Evolutionary conservation across 495 filamentous ascomycete genomes (phyloP).

Genomic region (Patellaria atrata): DNA sequence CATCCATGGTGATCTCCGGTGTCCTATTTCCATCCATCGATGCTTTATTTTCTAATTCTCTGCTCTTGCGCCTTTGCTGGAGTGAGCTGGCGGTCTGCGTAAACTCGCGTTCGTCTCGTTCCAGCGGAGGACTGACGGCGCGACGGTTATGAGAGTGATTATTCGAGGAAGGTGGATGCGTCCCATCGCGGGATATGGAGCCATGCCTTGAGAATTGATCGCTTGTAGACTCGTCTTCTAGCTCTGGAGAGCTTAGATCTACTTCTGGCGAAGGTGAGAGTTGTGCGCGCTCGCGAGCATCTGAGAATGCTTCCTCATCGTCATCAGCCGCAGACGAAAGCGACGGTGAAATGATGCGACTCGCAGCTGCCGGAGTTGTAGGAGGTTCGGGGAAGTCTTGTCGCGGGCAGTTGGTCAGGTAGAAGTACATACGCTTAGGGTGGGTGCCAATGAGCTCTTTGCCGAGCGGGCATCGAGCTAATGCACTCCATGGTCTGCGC

Average conservation of each 20-base stretch:
- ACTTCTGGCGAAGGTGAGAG: constrained; percentile 85
- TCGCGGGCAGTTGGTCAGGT: constrained; percentile 68
- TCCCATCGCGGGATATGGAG: constrained; percentile 20
- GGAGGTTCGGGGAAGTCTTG: constrained; percentile 60
- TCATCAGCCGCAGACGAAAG: constrained; percentile 56
- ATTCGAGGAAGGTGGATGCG: constrained; percentile 26
- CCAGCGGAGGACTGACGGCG: constrained; percentile 69
- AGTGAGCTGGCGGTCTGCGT: constrained; percentile 66
- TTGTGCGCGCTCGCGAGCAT: constrained; percentile 55
- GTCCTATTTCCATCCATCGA: constrained; percentile 1
- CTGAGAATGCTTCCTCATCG: constrained; percentile 57
- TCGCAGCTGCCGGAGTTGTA: constrained; percentile 30
- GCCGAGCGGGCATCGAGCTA: constrained; percentile 70
- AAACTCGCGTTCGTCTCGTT: constrained; percentile 93
- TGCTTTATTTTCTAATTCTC: constrained; percentile 8
- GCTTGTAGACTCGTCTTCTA: constrained; percentile 58
- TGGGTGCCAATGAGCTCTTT: constrained; percentile 89
- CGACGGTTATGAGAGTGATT: constrained; percentile 46
- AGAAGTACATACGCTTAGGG: constrained; percentile 91
- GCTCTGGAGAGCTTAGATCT: constrained; percentile 75
- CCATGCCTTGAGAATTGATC: constrained; percentile 41
- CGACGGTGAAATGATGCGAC: constrained; percentile 67
- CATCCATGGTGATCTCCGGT: constrained; percentile 13
- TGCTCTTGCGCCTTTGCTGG: constrained; percentile 53
- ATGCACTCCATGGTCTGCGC: constrained; percentile 71